phyloP scores from a whole-genome alignment of 1,284 basidiomycete species.

The Rhizopogon parksii region DNA sequence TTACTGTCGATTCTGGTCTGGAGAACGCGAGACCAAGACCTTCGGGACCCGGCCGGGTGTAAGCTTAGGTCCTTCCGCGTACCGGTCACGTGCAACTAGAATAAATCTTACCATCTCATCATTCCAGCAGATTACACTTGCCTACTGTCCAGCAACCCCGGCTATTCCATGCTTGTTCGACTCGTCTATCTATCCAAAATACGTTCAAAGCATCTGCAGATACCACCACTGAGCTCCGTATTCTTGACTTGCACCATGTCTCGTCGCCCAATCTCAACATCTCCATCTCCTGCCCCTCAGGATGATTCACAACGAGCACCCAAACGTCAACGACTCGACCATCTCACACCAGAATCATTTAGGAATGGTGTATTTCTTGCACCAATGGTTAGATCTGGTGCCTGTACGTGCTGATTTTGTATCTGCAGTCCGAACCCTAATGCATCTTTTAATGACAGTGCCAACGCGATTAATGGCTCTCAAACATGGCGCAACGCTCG shows the following conservation, averaged over 20 bases:
- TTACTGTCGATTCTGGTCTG: neutral
- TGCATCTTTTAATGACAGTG: conserved; percentile 38
- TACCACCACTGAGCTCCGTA: neutral
- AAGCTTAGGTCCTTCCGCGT: neutral
- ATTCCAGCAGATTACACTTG: neutral
- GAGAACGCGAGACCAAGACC: neutral
- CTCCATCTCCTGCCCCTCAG: conserved; percentile 42
- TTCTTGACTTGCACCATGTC: conserved; percentile 35
- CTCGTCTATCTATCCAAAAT: neutral
- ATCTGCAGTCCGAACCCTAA: conserved; percentile 1
- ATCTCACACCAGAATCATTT: conserved; percentile 59
- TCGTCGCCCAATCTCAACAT: conserved; percentile 44
- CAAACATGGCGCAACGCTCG: conserved; percentile 89
- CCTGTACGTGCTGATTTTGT: conserved; percentile 46
- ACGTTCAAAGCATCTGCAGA: neutral
- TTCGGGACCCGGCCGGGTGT: too few species aligned
- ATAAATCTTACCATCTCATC: neutral
- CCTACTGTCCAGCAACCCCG: neutral
- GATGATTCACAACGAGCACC: conserved; percentile 28
- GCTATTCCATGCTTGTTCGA: neutral
- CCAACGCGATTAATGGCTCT: conserved; percentile 82
- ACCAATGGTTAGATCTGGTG: conserved; percentile 93
- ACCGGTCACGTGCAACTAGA: neutral
- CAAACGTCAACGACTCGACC: conserved; percentile 51
- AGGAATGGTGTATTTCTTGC: conserved; percentile 84